Evolutionary conservation across 345 rosid genomes (phyloP).

Genomic region (Euphorbia tirucalli): DNA sequence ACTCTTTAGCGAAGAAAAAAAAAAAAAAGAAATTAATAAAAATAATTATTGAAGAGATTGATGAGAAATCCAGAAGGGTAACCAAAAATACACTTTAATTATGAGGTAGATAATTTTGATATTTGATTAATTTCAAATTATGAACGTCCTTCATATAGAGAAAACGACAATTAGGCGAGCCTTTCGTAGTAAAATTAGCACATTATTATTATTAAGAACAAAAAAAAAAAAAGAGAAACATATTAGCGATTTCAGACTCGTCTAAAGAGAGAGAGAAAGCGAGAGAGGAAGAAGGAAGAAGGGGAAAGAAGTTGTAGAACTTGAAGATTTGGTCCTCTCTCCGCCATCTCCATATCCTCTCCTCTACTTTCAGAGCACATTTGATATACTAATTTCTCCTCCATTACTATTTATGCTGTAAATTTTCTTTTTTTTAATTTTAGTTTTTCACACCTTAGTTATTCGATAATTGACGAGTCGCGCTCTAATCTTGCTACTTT

Average conservation of each 20-base stretch:
- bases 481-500: background rate
- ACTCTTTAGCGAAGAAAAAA: too few relatives aligned
- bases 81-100: too few relatives aligned
- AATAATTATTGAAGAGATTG: too few relatives aligned
- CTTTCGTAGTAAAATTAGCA: background rate
- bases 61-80: too few relatives aligned
- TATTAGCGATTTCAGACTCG: background rate
- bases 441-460: background rate
- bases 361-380: background rate
- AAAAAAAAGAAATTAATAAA: too few relatives aligned
- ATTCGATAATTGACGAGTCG: background rate
- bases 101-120: too few relatives aligned
- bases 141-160: background rate
- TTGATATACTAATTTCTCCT: too few relatives aligned
- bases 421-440: background rate
- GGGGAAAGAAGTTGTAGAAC: background rate
- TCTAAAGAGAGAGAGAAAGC: background rate
- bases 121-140: background rate
- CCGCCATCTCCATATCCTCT: background rate
- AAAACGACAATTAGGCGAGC: background rate
- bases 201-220: background rate
- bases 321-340: slow-evolving; percentile 8
- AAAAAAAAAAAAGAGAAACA: background rate
- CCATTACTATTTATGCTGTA: background rate
- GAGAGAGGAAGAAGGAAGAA: background rate